Evolutionary conservation across 352 stramenopile genomes (phyloP), one percentile per base, ranked within the genome.

Genomic region (Phytophthora citricola): DNA sequence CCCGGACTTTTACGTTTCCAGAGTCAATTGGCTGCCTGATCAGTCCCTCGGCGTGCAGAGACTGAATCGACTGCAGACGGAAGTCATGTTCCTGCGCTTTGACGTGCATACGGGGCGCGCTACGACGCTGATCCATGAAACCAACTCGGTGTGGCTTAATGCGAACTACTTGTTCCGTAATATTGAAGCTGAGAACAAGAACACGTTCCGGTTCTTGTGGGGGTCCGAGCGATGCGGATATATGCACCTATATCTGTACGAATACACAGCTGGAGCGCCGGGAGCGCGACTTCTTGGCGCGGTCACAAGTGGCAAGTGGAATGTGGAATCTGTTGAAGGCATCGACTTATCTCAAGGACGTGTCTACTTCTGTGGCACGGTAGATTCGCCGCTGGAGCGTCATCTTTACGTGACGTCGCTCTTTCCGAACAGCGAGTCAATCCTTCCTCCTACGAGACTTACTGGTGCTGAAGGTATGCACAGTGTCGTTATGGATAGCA

Each of bases 211-310:
- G 15, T 99, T 99, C 71, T 79, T 98, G 36, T 99, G 97, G 92
- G 93, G 85, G 10, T 98, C 89, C 1, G 96, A 99, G 79, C 76
- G 94, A 41, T 89, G 79, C 27, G 96, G 96, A n/a, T 98, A 90
- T 67, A 96, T 93, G 81, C 96, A 99, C 58, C 70, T 99, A 45
- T 99, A 99, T 77, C 73, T 99, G 53, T 99, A 99, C 74, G 95
- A 96, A 58, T 98, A 90, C 63, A 72, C 66, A 34, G 58, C 80
- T 29, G 61, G 71, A 22, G 70, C 73, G 3, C 49, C 58, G 1
- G 68, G 51, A 27, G 74, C 81, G 7, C 71, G 81, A 32, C 60
- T 88, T 7, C 51, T 95, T 27, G 83, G 79, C 1, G 66, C 85
- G 34, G 69, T 95, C 24, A 95, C 87, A 36, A 76, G 70, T 29